Conservation (phyloP, 2,329 filamentous ascomycete species). For the Elsinoe perseae region DNA sequence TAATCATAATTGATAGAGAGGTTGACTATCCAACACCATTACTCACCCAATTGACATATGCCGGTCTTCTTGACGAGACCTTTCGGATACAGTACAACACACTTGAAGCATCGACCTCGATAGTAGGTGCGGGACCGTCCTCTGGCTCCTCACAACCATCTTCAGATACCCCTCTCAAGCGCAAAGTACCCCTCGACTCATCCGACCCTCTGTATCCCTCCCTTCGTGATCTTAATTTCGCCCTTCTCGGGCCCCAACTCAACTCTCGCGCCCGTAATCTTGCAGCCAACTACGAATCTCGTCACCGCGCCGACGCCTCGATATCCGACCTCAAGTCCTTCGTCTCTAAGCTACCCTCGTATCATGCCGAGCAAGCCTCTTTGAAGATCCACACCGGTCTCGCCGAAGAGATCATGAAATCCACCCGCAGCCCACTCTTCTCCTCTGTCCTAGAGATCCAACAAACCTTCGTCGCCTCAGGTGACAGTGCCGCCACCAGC, state of each 20-base stretch:
- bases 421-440: constrained; percentile 84
- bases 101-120: constrained; percentile 81
- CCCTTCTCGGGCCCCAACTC: constrained; percentile 78
- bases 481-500: constrained; percentile 62
- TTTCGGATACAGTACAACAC: constrained; percentile 90
- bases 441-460: constrained; percentile 84
- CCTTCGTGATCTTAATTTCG: constrained; percentile 87
- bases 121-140: constrained; percentile 61
- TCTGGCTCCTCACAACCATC: constrained; percentile 19
- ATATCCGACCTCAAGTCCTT: constrained; percentile 90
- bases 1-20: constrained; percentile 92
- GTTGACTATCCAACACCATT: constrained; percentile 88
- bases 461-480: constrained; percentile 85
- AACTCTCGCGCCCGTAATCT: constrained; percentile 86
- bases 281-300: constrained; percentile 78
- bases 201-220: constrained; percentile 84
- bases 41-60: constrained; percentile 92
- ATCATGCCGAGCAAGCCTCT: constrained; percentile 87
- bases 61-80: constrained; percentile 88
- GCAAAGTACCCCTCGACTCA: constrained; percentile 81
- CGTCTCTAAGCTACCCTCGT: constrained; percentile 84
- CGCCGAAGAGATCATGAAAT: constrained; percentile 90
- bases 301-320: constrained; percentile 71
- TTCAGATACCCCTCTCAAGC: constrained; percentile 47
- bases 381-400: constrained; percentile 87